phyloP scores from a whole-genome alignment of 2,329 filamentous ascomycete species.

The Periglandula ipomoeae region DNA sequence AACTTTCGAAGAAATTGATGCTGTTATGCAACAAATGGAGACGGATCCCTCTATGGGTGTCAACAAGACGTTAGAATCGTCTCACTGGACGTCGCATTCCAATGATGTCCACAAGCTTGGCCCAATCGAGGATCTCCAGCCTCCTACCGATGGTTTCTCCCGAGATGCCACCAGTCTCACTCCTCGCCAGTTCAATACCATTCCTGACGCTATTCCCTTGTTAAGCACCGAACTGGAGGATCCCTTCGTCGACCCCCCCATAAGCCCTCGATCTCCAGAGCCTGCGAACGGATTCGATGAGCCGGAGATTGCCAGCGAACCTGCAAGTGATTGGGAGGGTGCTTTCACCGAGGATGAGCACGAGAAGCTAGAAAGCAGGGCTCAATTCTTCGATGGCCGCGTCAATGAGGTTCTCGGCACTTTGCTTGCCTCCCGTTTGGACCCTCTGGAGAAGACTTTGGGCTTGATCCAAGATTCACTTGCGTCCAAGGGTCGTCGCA shows the following conservation, averaged over 20 bases:
- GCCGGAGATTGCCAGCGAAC: conserved; percentile 40
- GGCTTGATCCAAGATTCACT: conserved; percentile 65
- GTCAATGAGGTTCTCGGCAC: conserved; percentile 79
- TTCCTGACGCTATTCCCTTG: conserved; percentile 36
- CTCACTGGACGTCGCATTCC: conserved; percentile 29
- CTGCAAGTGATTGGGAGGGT: conserved; percentile 87
- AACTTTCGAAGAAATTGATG: conserved; percentile 80
- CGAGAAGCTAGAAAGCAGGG: conserved; percentile 69
- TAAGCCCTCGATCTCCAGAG: conserved; percentile 39
- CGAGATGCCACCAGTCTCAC: conserved; percentile 69
- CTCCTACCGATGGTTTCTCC: conserved; percentile 41
- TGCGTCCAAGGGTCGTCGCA: conserved; percentile 44
- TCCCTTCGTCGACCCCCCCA: conserved; percentile 47
- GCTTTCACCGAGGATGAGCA: conserved; percentile 76
- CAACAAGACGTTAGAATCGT: conserved; percentile 47
- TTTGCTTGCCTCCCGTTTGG: conserved; percentile 65
- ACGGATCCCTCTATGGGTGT: conserved; percentile 65
- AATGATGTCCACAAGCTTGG: conserved; percentile 31
- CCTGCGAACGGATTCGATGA: conserved; percentile 35
- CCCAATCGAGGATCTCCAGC: conserved; percentile 41
- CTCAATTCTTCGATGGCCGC: conserved; percentile 82
- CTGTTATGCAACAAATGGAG: conserved; percentile 77
- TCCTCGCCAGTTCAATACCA: conserved; percentile 44
- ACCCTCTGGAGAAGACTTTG: conserved; percentile 73
- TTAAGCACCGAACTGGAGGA: conserved; percentile 50